Percentiles rank a stretch among this genome's conserved stretches.
Evolutionary conservation across 495 filamentous ascomycete genomes (phyloP).

Genomic region (Arthonia radiata): DNA sequence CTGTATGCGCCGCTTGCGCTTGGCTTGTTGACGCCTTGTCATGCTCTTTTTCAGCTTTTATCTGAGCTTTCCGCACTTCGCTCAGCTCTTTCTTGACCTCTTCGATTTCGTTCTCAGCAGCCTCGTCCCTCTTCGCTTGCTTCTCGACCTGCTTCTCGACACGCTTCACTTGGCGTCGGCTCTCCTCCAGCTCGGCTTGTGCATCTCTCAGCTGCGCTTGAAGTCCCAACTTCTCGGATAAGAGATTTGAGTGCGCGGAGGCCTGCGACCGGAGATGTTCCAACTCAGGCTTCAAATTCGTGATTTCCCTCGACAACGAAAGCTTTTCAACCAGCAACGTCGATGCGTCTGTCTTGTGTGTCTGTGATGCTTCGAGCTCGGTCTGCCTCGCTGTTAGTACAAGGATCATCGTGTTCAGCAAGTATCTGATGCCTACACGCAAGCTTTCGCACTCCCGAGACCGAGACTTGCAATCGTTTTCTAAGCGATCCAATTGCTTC

Average conservation of each 20-base stretch:
- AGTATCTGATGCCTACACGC: no score
- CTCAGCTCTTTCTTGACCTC: constrained; percentile 14
- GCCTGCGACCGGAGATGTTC: constrained; percentile 53
- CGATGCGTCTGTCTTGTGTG: constrained; percentile 41
- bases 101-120: constrained; percentile 10
- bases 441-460: no score
- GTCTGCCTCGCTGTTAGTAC: no score
- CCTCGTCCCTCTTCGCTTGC: constrained; percentile 14
- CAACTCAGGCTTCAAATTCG: constrained; percentile 45
- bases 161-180: constrained; percentile 2
- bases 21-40: constrained; percentile 11
- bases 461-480: no score
- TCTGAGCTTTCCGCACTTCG: constrained; percentile 5
- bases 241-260: constrained; percentile 32
- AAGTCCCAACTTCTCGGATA: constrained; percentile 51
- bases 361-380: no score
- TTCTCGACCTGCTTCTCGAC: constrained; percentile 14
- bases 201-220: constrained; percentile 48
- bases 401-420: no score
- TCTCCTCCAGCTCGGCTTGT: constrained; percentile 45
- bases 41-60: constrained; percentile 5
- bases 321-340: constrained; percentile 56
- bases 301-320: constrained; percentile 43
- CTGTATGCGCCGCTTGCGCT: constrained; percentile 1
- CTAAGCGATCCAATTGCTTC: no score